Conservation (phyloP, 768 basidiomycete species). For the Mycena galericulata region DNA sequence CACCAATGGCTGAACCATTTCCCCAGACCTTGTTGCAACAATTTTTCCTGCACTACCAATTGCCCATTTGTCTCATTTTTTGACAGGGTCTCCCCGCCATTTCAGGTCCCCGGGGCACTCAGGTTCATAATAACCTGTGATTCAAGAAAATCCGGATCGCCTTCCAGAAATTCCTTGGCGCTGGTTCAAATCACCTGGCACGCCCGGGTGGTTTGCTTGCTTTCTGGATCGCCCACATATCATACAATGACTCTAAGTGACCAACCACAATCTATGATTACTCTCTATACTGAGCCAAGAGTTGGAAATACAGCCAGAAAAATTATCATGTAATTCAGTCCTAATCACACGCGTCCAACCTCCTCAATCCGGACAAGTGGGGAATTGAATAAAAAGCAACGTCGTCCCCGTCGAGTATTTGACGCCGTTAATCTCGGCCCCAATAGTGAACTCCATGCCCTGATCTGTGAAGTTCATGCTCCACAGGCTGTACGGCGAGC, state of each 20-base stretch:
- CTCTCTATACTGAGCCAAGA: no score
- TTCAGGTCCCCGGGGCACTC: background rate
- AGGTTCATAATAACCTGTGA: background rate
- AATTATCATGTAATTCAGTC: constrained; percentile 10
- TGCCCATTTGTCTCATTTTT: background rate
- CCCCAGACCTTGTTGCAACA: background rate
- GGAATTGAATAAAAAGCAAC: no score
- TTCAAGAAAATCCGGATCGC: background rate
- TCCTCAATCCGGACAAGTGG: no score
- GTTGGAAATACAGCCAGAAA: constrained; percentile 13
- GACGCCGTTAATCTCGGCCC: no score
- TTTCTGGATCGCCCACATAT: no score
- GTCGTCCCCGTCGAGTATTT: no score
- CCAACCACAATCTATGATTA: no score
- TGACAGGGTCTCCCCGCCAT: background rate
- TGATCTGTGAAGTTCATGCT: no score
- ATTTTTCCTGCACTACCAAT: background rate
- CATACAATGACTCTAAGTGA: no score
- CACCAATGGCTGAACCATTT: no score
- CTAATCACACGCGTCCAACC: background rate
- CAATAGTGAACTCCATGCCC: no score
- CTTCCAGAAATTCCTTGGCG: background rate
- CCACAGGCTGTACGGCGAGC: no score
- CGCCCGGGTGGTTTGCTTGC: background rate
- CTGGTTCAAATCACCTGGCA: background rate